Percentiles rank a stretch among this genome's conserved stretches.
These are phyloP conservation scores for Colletotrichum musae DNA, from an alignment of 2,329 filamentous ascomycete genomes.

Conservation along the genomic window DNA sequence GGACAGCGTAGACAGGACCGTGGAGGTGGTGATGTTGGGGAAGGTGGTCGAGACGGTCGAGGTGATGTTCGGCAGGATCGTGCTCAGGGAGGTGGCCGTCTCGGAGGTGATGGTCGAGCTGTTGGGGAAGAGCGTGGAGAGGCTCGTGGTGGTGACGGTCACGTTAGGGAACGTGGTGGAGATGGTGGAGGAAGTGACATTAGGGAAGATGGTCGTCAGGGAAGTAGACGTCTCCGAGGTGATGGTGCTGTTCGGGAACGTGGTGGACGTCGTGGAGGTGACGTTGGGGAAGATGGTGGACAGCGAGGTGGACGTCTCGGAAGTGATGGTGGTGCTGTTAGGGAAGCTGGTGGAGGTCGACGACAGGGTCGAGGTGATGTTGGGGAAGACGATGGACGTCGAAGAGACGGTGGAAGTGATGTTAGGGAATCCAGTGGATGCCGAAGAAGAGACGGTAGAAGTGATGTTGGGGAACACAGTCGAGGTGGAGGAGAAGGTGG, in stretches of 20 bases:
- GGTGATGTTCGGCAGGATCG: neutral
- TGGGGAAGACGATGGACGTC: slow-evolving; percentile 5
- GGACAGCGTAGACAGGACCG: neutral
- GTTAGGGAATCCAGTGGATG: neutral
- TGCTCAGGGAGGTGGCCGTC: slow-evolving; percentile 16
- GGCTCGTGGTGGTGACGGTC: neutral
- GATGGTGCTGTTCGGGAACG: slow-evolving; percentile 10
- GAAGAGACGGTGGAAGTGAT: neutral
- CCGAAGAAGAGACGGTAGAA: neutral
- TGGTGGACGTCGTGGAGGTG: slow-evolving; percentile 4
- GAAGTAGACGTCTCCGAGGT: neutral
- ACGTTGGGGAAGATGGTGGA: slow-evolving; percentile 18
- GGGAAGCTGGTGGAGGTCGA: slow-evolving; percentile 9
- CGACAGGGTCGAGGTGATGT: neutral
- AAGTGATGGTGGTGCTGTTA: slow-evolving; percentile 5
- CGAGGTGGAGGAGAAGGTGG: neutral
- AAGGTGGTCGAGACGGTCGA: slow-evolving; percentile 11
- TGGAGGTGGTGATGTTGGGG: slow-evolving; percentile 7
- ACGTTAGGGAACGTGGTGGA: slow-evolving; percentile 12
- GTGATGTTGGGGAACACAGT: neutral
- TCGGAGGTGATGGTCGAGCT: neutral
- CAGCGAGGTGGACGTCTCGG: neutral
- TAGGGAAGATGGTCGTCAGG: neutral
- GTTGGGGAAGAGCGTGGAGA: slow-evolving; percentile 5
- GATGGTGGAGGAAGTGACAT: neutral